Percentiles rank a stretch among this genome's conserved stretches.
Conservation (phyloP, 441 rosid species). For the Pelargonium myrrhifolium region DNA sequence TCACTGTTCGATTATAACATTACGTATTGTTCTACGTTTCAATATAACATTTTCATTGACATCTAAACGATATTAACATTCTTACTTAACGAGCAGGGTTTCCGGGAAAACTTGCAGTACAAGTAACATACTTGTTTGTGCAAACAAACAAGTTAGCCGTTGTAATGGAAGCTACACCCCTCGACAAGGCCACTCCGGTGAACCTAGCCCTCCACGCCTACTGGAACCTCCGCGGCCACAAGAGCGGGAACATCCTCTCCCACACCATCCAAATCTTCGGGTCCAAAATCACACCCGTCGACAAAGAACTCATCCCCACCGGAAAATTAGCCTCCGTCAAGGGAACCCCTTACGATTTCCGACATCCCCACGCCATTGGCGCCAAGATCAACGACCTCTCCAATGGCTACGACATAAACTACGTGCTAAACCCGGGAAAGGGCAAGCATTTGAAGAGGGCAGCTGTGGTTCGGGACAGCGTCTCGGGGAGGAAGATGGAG, state of each 20-base stretch:
- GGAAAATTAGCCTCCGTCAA: conserved; percentile 31
- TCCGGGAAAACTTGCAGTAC: conserved; percentile 44
- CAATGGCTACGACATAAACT: conserved; percentile 66
- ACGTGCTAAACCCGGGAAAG: conserved; percentile 31
- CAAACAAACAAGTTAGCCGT: conserved; percentile 39
- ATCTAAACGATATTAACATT: too few relatives aligned
- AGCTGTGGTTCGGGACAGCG: conserved; percentile 41
- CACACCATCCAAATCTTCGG: conserved; percentile 52
- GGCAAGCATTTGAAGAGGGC: conserved; percentile 36
- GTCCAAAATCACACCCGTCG: conserved; percentile 51
- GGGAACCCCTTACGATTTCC: conserved; percentile 61
- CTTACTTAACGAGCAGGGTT: too few relatives aligned
- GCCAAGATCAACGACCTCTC: conserved; percentile 37
- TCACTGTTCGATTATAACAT: too few relatives aligned
- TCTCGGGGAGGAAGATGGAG: conserved; percentile 64
- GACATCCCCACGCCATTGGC: conserved; percentile 35
- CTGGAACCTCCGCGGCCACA: conserved; percentile 69
- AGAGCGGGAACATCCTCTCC: conserved; percentile 48
- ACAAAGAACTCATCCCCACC: conserved; percentile 62
- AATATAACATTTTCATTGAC: too few relatives aligned
- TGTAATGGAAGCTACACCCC: conserved; percentile 53
- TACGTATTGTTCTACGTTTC: too few relatives aligned
- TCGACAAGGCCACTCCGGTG: conserved; percentile 55
- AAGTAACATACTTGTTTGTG: conserved; percentile 56
- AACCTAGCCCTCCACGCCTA: conserved; percentile 68